Conservation (phyloP, 306 rosid species). For the Sophora flavescens region DNA sequence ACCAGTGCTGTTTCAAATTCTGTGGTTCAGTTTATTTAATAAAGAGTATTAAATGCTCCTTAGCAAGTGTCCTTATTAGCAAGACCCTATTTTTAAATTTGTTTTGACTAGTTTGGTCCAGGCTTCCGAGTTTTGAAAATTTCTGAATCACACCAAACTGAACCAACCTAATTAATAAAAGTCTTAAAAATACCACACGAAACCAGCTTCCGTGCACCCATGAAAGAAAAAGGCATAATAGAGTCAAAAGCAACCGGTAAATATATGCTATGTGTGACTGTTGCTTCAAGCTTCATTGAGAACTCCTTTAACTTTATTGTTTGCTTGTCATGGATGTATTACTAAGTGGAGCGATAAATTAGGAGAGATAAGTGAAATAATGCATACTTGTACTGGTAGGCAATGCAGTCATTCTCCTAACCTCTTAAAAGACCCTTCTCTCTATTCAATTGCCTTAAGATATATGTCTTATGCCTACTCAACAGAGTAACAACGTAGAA, state of each 20-base stretch:
- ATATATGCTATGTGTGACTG: constrained; percentile 9
- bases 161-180: constrained; percentile 23
- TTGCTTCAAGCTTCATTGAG: constrained; percentile 29
- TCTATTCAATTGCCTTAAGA: constrained; percentile 32
- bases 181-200: neutral
- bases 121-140: constrained; percentile 9
- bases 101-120: constrained; percentile 25
- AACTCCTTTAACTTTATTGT: constrained; percentile 38
- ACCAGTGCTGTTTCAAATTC: constrained; percentile 11
- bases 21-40: constrained; percentile 7
- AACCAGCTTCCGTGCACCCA: constrained; percentile 23
- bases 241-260: constrained; percentile 41
- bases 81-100: constrained; percentile 2
- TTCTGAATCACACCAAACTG: constrained; percentile 8
- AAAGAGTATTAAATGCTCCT: neutral
- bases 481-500: constrained; percentile 32
- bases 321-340: constrained; percentile 32
- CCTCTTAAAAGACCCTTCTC: constrained; percentile 23
- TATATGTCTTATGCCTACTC: constrained; percentile 3
- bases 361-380: constrained; percentile 34
- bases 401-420: constrained; percentile 36
- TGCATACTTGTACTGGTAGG: constrained; percentile 18
- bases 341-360: constrained; percentile 33
- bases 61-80: neutral
- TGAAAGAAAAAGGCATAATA: constrained; percentile 9